Evolutionary conservation across 169 alveolate genomes (phyloP).

Genomic region (Plasmodium vinckei): DNA sequence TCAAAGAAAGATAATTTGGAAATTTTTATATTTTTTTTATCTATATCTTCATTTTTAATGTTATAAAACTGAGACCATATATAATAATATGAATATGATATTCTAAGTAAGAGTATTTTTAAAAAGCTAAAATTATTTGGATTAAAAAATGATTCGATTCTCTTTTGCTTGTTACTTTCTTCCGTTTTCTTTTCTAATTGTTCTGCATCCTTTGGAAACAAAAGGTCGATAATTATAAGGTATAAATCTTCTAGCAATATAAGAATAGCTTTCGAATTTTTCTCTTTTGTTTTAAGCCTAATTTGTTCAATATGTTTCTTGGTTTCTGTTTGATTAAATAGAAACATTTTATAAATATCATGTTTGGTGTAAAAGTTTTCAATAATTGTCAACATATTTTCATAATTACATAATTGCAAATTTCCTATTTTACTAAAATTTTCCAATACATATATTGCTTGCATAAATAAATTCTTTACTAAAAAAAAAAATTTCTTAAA

Average conservation of each 20-base stretch:
- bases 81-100: conserved; percentile 30
- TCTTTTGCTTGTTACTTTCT: too few relatives aligned
- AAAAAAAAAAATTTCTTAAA: conserved; percentile 41
- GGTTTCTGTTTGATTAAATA: conserved; percentile 1
- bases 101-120: conserved; percentile 23
- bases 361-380: background rate
- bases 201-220: conserved; percentile 17
- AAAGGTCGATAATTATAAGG: conserved; percentile 16
- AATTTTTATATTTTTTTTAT: conserved; percentile 4
- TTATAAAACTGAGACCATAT: too few relatives aligned
- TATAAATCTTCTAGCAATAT: conserved; percentile 29
- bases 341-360: background rate
- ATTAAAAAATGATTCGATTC: conserved; percentile 14
- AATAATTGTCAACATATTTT: background rate
- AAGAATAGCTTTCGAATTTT: conserved; percentile 6
- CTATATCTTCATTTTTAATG: background rate
- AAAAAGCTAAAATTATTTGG: conserved; percentile 34
- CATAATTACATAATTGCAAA: too few relatives aligned
- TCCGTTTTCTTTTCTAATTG: too few relatives aligned
- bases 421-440: conserved; percentile 5
- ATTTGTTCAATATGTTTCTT: conserved; percentile 13
- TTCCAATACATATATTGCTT: conserved; percentile 53
- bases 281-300: background rate
- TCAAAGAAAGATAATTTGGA: conserved; percentile 32
- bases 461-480: conserved; percentile 46